Evolutionary conservation across 1,284 basidiomycete genomes (phyloP).

Genomic region (Moniliophthora roreri): DNA sequence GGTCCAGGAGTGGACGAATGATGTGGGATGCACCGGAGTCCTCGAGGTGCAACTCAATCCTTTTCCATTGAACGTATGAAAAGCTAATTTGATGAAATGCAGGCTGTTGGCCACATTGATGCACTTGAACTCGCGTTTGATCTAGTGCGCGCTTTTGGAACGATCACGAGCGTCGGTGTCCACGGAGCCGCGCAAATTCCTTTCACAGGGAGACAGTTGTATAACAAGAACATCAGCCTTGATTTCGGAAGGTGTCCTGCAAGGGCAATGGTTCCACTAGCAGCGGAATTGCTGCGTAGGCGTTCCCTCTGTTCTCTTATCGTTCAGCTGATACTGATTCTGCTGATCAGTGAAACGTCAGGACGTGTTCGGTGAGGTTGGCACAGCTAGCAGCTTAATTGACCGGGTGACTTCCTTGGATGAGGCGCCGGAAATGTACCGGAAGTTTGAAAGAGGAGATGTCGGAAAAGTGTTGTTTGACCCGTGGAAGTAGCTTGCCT

Average conservation of each 20-base stretch:
- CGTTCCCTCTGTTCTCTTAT: background rate
- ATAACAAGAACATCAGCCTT: conserved; percentile 80
- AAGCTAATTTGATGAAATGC: conserved; percentile 18
- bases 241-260: conserved; percentile 91
- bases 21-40: conserved; percentile 60
- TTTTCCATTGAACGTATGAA: no score
- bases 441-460: conserved; percentile 65
- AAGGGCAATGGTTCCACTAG: conserved; percentile 73
- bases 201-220: conserved; percentile 63
- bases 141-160: conserved; percentile 79
- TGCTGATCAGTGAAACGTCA: conserved; percentile 53
- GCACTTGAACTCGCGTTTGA: conserved; percentile 74
- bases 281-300: conserved; percentile 64
- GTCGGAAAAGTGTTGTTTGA: conserved; percentile 77
- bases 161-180: conserved; percentile 79
- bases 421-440: conserved; percentile 57
- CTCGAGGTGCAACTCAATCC: conserved; percentile 50
- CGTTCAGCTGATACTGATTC: background rate
- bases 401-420: conserved; percentile 61
- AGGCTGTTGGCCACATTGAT: conserved; percentile 79
- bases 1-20: conserved; percentile 51
- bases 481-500: conserved; percentile 53
- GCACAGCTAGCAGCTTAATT: conserved; percentile 57
- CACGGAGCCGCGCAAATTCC: conserved; percentile 58
- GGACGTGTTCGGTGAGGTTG: conserved; percentile 67